Evolutionary conservation across 352 stramenopile species (phyloP).

Genomic region (Pilasporangium apinafurcum): DNA sequence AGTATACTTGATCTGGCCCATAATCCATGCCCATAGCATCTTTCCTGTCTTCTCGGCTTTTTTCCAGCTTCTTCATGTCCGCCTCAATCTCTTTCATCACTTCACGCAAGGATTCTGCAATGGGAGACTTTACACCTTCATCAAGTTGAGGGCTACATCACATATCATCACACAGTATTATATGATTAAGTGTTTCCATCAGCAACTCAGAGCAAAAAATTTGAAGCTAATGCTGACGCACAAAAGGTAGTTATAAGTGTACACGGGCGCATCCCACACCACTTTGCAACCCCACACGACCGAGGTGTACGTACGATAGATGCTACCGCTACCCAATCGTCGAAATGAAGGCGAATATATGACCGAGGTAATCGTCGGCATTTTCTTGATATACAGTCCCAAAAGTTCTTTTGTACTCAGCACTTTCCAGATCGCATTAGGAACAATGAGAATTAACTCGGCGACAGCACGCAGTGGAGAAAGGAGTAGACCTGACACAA

Average conservation of each 20-base stretch:
- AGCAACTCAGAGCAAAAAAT: neutral
- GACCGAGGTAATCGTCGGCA: conserved; percentile 15
- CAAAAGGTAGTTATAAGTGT: conserved; percentile 72
- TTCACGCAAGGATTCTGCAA: conserved; percentile 66
- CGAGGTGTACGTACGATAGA: conserved; percentile 40
- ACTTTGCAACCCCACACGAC: conserved; percentile 40
- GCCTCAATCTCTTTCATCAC: conserved; percentile 59
- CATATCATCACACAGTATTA: neutral
- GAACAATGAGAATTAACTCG: conserved; percentile 46
- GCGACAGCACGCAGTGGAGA: conserved; percentile 45
- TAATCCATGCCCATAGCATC: conserved; percentile 48
- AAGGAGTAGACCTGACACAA: conserved; percentile 42
- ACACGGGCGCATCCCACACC: conserved; percentile 64
- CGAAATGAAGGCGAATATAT: conserved; percentile 44
- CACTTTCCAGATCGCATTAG: conserved; percentile 32
- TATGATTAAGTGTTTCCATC: neutral
- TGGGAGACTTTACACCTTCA: conserved; percentile 33
- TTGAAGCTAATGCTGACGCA: conserved; percentile 17
- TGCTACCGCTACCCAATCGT: conserved; percentile 39
- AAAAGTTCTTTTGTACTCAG: conserved; percentile 16
- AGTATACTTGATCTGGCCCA: conserved; percentile 66
- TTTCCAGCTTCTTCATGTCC: conserved; percentile 49
- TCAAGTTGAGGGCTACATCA: conserved; percentile 48
- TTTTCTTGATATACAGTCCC: conserved; percentile 19
- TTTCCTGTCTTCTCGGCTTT: conserved; percentile 32